Evolutionary conservation across 306 rosid species (phyloP), one percentile per base, ranked within the genome.

Genomic region (Spatholobus suberectus): DNA sequence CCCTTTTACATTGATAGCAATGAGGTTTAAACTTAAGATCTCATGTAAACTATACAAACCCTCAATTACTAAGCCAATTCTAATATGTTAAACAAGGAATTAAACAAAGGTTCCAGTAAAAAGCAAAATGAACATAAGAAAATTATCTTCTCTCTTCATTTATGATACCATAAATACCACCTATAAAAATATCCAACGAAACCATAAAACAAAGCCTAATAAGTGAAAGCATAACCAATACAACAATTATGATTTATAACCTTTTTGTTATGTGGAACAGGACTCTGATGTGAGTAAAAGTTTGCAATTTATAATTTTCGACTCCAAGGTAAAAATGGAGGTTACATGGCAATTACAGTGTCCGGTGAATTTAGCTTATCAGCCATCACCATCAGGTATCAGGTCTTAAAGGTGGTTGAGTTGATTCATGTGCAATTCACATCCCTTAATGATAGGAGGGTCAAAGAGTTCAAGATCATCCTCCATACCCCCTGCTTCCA

Each of bases 401-500:
- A 26, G 37, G 18, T 69, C 54, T 58, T 69, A 68, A 13, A 38
- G 21, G 52, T 58, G 17, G 32, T 26, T 37, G 57, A 70, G 76
- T 51, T 65, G 34, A 43, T 34, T 55, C 81, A 38, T 69, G 78
- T 74, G 37, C 21, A 80, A 79, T 55, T 68, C 81, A 63, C 76
- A 78, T 17, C 20, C n/a, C 78, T 10, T 14, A 68, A 23, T 26
- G 18, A 81, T 59, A 35, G 59, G 15, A 66, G 68, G 62, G 5
- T 65, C 79, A 67, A 74, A 58, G 69, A 70, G 67, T 29, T 80
- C 54, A 62, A 52, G 69, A 66, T 79, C 76, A 80, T 83, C 43
- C 67, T 90, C 73, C 26, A 80, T 43, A 18, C 77, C 89, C 78
- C 76, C 84, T 76, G 88, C 87, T 82, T 91, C 98, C 44, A 69